Evolutionary conservation across 2,329 filamentous ascomycete genomes (phyloP).

Genomic region (Hypoxylon sp.): DNA sequence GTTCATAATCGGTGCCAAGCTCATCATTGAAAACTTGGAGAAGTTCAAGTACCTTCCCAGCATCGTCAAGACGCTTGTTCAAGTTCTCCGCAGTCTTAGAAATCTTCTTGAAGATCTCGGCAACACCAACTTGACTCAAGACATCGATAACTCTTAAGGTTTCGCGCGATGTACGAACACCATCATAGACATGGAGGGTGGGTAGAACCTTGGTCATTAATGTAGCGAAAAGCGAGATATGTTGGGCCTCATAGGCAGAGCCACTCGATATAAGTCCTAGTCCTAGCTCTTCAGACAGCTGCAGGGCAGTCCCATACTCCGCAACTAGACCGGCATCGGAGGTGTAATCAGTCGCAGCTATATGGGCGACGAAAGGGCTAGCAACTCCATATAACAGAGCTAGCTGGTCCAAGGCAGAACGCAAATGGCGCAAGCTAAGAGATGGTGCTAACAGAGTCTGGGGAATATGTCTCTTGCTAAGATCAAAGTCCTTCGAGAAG

Average conservation of each 20-base stretch:
- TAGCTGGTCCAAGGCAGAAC: constrained; percentile 89
- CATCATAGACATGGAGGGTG: constrained; percentile 91
- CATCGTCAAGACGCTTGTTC: constrained; percentile 78
- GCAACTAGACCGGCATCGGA: constrained; percentile 79
- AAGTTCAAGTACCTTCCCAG: constrained; percentile 78
- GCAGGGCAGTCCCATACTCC: constrained; percentile 87
- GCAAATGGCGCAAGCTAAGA: constrained; percentile 83
- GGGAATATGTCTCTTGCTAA: constrained; percentile 90
- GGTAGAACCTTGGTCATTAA: constrained; percentile 83
- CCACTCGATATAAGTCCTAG: constrained; percentile 87
- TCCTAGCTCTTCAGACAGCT: constrained; percentile 89
- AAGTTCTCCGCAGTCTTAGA: constrained; percentile 71
- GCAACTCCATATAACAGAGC: constrained; percentile 91
- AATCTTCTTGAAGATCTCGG: constrained; percentile 77
- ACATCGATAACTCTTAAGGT: constrained; percentile 86
- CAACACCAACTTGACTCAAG: constrained; percentile 79
- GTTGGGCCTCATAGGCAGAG: constrained; percentile 92
- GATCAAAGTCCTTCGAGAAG: constrained; percentile 96
- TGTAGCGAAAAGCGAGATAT: constrained; percentile 93
- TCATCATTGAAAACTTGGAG: constrained; percentile 87
- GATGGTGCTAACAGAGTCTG: constrained; percentile 92
- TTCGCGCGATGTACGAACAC: constrained; percentile 85
- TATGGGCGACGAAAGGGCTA: constrained; percentile 92
- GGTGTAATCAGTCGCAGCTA: constrained; percentile 91
- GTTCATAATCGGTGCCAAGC: constrained; percentile 91